Evolutionary conservation across 371 early-diverging fungal species (phyloP).

Genomic region (Rhizomucor pusillus): DNA sequence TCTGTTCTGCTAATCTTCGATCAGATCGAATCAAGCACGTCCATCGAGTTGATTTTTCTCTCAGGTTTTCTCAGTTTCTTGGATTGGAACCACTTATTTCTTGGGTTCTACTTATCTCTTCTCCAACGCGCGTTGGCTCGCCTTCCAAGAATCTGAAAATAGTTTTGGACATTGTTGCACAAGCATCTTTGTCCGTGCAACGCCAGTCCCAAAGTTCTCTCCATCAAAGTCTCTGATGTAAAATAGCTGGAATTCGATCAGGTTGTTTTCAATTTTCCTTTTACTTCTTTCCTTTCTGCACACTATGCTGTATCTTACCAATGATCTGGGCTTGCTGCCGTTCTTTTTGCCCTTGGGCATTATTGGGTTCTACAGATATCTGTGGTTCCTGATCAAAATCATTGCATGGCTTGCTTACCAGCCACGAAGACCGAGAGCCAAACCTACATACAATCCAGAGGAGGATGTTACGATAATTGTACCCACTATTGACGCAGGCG

Average conservation of each 20-base stretch:
- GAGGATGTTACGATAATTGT: constrained; percentile 70
- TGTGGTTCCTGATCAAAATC: constrained; percentile 64
- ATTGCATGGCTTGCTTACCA: constrained; percentile 49
- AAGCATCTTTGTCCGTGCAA: no score
- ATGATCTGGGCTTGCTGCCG: constrained; percentile 54
- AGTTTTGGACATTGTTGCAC: no score
- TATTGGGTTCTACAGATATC: constrained; percentile 69
- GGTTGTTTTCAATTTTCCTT: neutral
- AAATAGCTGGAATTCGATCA: neutral
- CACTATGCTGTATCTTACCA: constrained; percentile 65
- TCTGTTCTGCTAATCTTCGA: no score
- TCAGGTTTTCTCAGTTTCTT: no score
- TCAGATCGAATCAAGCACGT: no score
- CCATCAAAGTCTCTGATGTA: no score
- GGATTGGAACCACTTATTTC: no score
- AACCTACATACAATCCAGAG: constrained; percentile 51
- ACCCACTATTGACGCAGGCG: constrained; percentile 73
- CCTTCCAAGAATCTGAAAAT: no score
- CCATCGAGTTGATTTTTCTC: no score
- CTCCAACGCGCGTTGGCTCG: no score
- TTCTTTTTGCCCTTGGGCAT: constrained; percentile 69
- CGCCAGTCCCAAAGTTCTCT: no score
- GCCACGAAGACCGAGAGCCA: constrained; percentile 44
- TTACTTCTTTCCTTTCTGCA: constrained; percentile 1
- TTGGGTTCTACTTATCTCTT: no score